These are phyloP conservation scores for Nidularia pulvinata DNA, from an alignment of 768 basidiomycete species.

Conservation along the genomic window DNA sequence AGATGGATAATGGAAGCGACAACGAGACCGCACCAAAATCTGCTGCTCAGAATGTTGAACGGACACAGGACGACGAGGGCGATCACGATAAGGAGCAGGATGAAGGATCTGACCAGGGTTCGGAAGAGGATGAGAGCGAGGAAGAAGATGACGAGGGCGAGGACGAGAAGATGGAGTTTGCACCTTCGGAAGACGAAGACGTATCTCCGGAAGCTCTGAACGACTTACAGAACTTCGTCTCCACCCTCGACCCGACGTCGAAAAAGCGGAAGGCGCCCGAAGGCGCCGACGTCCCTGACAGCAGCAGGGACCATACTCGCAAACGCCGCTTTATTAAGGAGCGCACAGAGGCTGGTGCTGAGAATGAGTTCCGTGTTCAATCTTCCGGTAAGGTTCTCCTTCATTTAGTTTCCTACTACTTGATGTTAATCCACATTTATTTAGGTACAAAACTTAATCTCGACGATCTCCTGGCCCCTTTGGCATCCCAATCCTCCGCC, in stretches of 20 bases:
- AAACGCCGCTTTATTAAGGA: constrained; percentile 71
- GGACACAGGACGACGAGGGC: constrained; percentile 11
- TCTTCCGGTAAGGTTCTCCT: constrained; percentile 36
- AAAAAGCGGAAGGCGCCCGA: constrained; percentile 73
- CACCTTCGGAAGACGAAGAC: constrained; percentile 49
- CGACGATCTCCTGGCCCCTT: constrained; percentile 76
- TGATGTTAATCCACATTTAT: neutral
- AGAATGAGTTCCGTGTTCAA: constrained; percentile 76
- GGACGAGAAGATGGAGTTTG: constrained; percentile 42
- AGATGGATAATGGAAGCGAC: constrained; percentile 39
- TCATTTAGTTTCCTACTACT: neutral
- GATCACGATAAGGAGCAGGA: constrained; percentile 34
- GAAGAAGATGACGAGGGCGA: constrained; percentile 32
- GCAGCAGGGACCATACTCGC: constrained; percentile 21
- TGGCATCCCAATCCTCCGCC: constrained; percentile 61
- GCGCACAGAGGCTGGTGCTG: constrained; percentile 75
- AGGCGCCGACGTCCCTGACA: constrained; percentile 14
- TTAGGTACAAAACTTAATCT: constrained; percentile 60
- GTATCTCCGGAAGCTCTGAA: constrained; percentile 60
- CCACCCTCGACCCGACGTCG: constrained; percentile 55
- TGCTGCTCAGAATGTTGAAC: constrained; percentile 3
- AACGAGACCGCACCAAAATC: constrained; percentile 28
- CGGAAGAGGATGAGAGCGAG: constrained; percentile 24
- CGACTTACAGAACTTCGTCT: constrained; percentile 72
- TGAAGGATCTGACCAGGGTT: constrained; percentile 23